Percentiles rank a stretch among this genome's conserved stretches.
phyloP scores from a whole-genome alignment of 768 basidiomycete species.

The Serendipita sp. region DNA sequence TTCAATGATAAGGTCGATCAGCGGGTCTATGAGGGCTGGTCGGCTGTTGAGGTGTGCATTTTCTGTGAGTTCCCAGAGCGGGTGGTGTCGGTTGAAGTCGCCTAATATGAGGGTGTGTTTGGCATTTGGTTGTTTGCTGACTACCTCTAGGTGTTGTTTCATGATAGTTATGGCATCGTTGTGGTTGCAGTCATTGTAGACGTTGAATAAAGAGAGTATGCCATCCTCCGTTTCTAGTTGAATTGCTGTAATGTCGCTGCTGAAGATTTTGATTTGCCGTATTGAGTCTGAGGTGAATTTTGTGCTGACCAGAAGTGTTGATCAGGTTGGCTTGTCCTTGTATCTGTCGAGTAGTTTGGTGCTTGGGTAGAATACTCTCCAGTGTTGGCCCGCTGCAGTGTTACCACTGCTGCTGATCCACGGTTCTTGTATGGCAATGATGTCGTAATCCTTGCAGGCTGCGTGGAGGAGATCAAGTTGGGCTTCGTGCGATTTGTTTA shows the following conservation, averaged over 20 bases:
- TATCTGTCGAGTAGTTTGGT: too few species aligned
- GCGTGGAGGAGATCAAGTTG: background rate
- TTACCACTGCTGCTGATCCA: background rate
- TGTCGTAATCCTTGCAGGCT: background rate
- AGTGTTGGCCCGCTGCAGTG: too few species aligned
- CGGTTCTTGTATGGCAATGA: background rate
- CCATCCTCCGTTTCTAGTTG: too few species aligned
- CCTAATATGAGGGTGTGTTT: background rate
- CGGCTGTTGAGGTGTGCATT: background rate
- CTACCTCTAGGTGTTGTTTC: background rate
- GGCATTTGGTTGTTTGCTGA: background rate
- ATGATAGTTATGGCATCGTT: background rate
- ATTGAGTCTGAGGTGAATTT: too few species aligned
- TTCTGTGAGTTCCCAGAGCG: background rate
- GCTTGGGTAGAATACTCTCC: too few species aligned
- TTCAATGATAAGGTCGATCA: background rate
- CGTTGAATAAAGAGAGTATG: background rate
- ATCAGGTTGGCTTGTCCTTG: too few species aligned
- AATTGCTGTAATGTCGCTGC: too few species aligned
- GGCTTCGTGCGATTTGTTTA: background rate
- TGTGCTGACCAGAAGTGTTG: too few species aligned
- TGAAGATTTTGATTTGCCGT: too few species aligned
- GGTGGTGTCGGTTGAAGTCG: background rate
- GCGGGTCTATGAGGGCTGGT: background rate
- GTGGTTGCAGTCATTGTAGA: background rate